These are phyloP conservation scores for Daldinia sp. DNA, from an alignment of 2,329 filamentous ascomycete species.

Conservation along the genomic window DNA sequence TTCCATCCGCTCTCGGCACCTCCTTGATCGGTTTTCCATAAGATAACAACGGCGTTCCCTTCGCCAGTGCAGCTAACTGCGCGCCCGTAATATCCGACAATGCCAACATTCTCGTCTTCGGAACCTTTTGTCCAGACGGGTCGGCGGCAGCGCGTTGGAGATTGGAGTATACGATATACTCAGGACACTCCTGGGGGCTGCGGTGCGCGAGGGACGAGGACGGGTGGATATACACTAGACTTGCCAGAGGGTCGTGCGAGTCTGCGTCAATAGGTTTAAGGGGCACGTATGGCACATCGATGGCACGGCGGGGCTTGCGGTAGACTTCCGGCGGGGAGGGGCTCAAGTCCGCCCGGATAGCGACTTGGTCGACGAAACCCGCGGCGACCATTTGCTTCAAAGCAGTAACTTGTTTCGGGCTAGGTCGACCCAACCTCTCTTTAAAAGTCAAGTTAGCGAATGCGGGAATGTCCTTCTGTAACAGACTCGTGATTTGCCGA, in stretches of 20 bases:
- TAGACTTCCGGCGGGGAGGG: slow-evolving; percentile 73
- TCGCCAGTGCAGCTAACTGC: slow-evolving; percentile 80
- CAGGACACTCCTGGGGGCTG: slow-evolving; percentile 76
- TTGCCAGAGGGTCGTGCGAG: slow-evolving; percentile 58
- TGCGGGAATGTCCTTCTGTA: slow-evolving; percentile 75
- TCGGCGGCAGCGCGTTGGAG: slow-evolving; percentile 72
- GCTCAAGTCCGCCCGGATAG: slow-evolving; percentile 87
- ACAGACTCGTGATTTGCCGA: slow-evolving; percentile 81
- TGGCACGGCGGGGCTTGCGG: slow-evolving; percentile 81
- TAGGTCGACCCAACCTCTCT: slow-evolving; percentile 66
- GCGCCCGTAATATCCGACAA: slow-evolving; percentile 79
- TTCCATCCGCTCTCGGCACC: slow-evolving; percentile 59
- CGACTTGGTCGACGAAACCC: slow-evolving; percentile 93
- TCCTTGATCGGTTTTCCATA: slow-evolving; percentile 94
- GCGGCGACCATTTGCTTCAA: slow-evolving; percentile 91
- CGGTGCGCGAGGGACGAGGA: slow-evolving; percentile 79
- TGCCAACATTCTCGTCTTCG: slow-evolving; percentile 87
- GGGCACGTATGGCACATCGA: slow-evolving; percentile 90
- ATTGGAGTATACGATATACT: slow-evolving; percentile 87
- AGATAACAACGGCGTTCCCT: slow-evolving; percentile 82
- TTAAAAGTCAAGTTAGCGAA: slow-evolving; percentile 66
- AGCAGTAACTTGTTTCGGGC: slow-evolving; percentile 74
- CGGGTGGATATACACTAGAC: slow-evolving; percentile 87
- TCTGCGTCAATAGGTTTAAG: slow-evolving; percentile 72
- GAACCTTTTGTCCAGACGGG: slow-evolving; percentile 60